Conservation (phyloP, 495 filamentous ascomycete genomes). For the Letharia lupina region DNA sequence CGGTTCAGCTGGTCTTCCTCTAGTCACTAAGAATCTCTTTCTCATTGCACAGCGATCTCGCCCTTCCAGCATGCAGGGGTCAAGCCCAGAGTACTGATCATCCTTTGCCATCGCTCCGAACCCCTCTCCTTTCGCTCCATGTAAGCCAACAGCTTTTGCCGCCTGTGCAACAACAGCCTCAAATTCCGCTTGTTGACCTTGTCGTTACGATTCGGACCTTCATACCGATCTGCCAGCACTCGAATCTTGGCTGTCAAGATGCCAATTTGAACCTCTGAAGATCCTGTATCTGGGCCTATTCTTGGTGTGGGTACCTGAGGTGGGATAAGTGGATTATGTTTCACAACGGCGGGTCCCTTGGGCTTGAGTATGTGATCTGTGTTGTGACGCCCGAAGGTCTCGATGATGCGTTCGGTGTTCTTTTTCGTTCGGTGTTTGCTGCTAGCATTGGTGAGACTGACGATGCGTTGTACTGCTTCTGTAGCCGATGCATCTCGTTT, state of each 20-base stretch:
- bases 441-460: conserved; percentile 62
- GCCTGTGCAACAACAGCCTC: conserved; percentile 71
- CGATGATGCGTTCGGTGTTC: conserved; percentile 75
- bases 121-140: conserved; percentile 84
- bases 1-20: background rate
- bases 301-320: conserved; percentile 50
- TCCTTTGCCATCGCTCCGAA: conserved; percentile 75
- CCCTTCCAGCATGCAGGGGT: conserved; percentile 79
- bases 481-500: conserved; percentile 45
- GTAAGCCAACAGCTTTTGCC: conserved; percentile 81
- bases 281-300: conserved; percentile 83
- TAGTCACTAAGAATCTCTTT: background rate
- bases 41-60: conserved; percentile 49
- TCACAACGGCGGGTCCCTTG: conserved; percentile 37
- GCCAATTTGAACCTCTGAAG: conserved; percentile 92
- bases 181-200: conserved; percentile 93
- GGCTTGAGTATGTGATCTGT: conserved; percentile 65
- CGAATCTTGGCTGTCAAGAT: conserved; percentile 93
- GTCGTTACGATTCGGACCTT: conserved; percentile 55
- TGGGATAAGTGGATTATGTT: conserved; percentile 8
- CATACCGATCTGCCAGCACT: conserved; percentile 54
- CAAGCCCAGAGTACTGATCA: conserved; percentile 73
- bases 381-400: conserved; percentile 80
- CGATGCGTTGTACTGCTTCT: conserved; percentile 67
- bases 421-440: conserved; percentile 66